Conservation (phyloP, 202 grass and related monocot species). For the Musa balbisiana region DNA sequence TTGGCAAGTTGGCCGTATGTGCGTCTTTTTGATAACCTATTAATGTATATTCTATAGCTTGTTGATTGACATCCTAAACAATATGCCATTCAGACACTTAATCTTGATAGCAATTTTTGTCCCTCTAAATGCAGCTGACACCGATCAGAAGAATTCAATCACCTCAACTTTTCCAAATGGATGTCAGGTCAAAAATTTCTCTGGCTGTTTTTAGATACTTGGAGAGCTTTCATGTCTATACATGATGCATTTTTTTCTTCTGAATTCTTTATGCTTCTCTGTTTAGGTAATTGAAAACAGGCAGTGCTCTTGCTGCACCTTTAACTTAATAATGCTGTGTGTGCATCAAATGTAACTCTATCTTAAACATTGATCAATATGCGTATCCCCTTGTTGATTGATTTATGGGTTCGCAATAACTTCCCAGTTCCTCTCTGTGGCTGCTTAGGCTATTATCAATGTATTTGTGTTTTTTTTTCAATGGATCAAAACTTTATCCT, state of each 20-base stretch:
- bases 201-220: neutral
- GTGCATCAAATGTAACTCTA: neutral
- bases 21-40: neutral
- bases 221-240: neutral
- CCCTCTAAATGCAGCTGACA: slow-evolving; percentile 13
- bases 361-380: neutral
- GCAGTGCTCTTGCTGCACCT: neutral
- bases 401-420: no score
- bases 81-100: neutral
- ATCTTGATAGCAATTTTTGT: neutral
- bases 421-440: neutral
- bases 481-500: no score
- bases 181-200: slow-evolving; percentile 12
- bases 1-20: neutral
- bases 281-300: neutral
- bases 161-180: slow-evolving; percentile 7
- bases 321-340: neutral
- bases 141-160: neutral
- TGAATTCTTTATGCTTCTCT: neutral
- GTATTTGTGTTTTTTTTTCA: no score
- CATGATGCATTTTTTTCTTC: neutral
- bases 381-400: neutral
- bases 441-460: no score
- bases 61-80: no score
- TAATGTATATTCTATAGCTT: no score